Percentiles rank a stretch among this genome's conserved stretches.
These are phyloP conservation scores for Circinella minor DNA, from an alignment of 371 early-diverging fungal genomes.

Conservation along the genomic window DNA sequence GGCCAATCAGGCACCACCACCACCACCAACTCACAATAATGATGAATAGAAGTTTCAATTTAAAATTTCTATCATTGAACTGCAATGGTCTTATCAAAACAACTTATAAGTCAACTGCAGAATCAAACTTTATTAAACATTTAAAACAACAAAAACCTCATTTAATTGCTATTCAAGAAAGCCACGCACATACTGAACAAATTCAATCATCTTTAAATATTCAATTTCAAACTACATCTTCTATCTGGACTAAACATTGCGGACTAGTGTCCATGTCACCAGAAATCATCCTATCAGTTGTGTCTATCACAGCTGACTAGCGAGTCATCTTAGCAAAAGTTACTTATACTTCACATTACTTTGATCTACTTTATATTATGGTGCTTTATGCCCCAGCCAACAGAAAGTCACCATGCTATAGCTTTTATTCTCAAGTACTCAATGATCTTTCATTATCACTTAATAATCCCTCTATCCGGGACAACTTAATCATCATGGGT, in stretches of 20 bases:
- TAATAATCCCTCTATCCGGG: background rate
- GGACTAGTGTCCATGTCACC: slow-evolving; percentile 1
- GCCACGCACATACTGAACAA: background rate
- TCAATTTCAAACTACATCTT: background rate
- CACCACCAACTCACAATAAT: no score
- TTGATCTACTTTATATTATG: slow-evolving; percentile 2
- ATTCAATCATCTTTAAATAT: background rate
- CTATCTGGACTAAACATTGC: slow-evolving; percentile 10
- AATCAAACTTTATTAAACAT: no score
- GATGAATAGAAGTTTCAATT: no score
- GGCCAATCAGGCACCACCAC: no score
- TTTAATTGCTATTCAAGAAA: slow-evolving; percentile 9
- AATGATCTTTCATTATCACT: background rate
- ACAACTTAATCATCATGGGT: slow-evolving; percentile 2
- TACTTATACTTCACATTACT: background rate
- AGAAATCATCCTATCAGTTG: background rate
- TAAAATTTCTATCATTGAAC: no score
- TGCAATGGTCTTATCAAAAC: no score
- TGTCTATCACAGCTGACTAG: background rate
- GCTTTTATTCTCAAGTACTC: background rate
- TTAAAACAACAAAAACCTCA: background rate
- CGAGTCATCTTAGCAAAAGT: background rate
- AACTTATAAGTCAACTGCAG: no score
- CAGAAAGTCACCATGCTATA: background rate
- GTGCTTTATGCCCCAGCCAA: slow-evolving; percentile 10